Evolutionary conservation across 2,329 filamentous ascomycete species (phyloP).

Genomic region (Colletotrichum sp.): DNA sequence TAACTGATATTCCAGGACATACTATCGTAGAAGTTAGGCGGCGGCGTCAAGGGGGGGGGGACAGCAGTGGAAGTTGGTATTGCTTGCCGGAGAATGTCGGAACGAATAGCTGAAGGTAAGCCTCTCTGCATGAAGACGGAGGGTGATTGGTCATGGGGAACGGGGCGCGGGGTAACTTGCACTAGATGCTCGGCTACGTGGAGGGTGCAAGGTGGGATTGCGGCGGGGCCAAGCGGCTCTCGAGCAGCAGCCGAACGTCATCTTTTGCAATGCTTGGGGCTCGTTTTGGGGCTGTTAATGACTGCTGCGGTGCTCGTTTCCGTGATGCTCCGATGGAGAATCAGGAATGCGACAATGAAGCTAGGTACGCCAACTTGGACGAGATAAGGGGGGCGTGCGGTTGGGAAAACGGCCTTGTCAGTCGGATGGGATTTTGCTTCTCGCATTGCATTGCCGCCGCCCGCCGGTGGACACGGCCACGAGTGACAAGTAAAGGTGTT

Average conservation of each 20-base stretch:
- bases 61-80: neutral
- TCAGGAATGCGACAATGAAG: neutral
- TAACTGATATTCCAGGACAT: neutral
- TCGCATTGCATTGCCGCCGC: slow-evolving; percentile 15
- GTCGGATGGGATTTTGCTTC: neutral
- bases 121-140: neutral
- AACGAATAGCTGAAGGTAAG: slow-evolving; percentile 1
- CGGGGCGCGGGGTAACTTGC: slow-evolving; percentile 12
- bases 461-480: neutral
- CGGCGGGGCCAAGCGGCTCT: slow-evolving; percentile 19
- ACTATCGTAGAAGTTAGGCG: neutral
- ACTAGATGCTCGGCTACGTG: slow-evolving; percentile 2
- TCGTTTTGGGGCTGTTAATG: neutral
- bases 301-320: neutral
- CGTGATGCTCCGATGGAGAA: slow-evolving; percentile 17
- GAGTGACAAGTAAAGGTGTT: neutral
- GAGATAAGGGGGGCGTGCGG: neutral
- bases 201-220: neutral
- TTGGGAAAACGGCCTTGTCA: neutral
- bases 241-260: slow-evolving; percentile 19
- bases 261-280: slow-evolving; percentile 15
- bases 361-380: neutral
- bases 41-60: neutral
- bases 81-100: slow-evolving; percentile 18
- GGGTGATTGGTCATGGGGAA: neutral